These are phyloP conservation scores for Chionographis japonica DNA, from an alignment of 106 monocot species.

Conservation along the genomic window DNA sequence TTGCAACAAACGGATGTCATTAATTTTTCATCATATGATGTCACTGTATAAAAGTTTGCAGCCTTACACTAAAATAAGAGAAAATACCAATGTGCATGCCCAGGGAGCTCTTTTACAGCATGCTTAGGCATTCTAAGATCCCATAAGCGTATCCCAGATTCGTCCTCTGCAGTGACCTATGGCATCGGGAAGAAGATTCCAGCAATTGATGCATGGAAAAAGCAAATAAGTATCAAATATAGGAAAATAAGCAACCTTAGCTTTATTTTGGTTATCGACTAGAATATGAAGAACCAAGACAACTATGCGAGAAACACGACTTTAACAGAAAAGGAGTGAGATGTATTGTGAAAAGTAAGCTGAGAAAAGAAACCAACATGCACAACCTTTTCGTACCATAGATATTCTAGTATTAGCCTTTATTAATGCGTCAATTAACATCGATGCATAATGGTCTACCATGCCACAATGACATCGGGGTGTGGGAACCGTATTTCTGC, in stretches of 20 bases:
- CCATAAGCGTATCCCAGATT: conserved; percentile 83
- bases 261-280: too few relatives aligned
- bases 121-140: conserved; percentile 87
- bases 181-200: not conserved
- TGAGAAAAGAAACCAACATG: too few relatives aligned
- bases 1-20: not conserved
- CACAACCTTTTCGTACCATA: too few relatives aligned
- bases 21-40: not conserved
- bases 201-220: not conserved
- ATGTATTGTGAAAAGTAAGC: too few relatives aligned
- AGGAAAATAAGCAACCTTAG: not conserved
- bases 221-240: conserved; percentile 1
- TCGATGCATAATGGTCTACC: too few relatives aligned
- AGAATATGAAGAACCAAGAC: too few relatives aligned
- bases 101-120: conserved; percentile 72
- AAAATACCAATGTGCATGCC: conserved; percentile 92
- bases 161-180: conserved; percentile 93
- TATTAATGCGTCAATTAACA: too few relatives aligned
- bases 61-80: conserved; percentile 24
- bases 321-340: too few relatives aligned
- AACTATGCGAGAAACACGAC: too few relatives aligned
- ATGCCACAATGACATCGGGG: too few relatives aligned
- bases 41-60: conserved; percentile 3
- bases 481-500: too few relatives aligned
- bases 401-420: too few relatives aligned